Conservation (phyloP, 257 asterid genomes). For the Knoxia roxburghii region DNA sequence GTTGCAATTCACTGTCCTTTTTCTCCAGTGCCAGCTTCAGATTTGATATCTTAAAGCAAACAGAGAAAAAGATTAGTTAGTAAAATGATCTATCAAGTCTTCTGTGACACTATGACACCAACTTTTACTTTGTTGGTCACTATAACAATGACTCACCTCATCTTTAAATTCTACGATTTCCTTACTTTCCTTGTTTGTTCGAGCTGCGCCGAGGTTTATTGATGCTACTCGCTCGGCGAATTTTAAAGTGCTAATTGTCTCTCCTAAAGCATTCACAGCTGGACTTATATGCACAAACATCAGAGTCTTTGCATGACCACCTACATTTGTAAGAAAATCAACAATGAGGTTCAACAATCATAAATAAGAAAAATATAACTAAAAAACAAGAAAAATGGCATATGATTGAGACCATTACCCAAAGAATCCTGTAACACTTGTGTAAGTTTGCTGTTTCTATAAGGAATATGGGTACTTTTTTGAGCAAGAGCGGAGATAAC, state of each 20-base stretch:
- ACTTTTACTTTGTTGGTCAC: no score
- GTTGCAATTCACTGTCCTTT: slow-evolving; percentile 81
- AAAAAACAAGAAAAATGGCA: neutral
- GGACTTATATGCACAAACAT: slow-evolving; percentile 95
- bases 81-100: neutral
- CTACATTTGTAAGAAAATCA: slow-evolving; percentile 21
- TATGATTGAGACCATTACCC: slow-evolving; percentile 33
- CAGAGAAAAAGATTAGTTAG: slow-evolving; percentile 14
- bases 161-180: slow-evolving; percentile 73
- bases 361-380: neutral
- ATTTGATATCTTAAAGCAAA: slow-evolving; percentile 60
- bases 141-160: slow-evolving; percentile 42
- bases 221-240: slow-evolving; percentile 90
- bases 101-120: neutral
- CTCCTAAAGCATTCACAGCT: slow-evolving; percentile 66
- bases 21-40: slow-evolving; percentile 68
- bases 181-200: slow-evolving; percentile 73
- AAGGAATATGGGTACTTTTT: slow-evolving; percentile 79
- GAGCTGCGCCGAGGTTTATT: slow-evolving; percentile 84
- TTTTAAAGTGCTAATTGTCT: slow-evolving; percentile 80
- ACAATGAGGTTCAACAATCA: neutral
- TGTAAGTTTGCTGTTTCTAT: slow-evolving; percentile 88
- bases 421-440: slow-evolving; percentile 91
- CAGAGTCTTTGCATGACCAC: slow-evolving; percentile 75
- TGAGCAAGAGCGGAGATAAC: slow-evolving; percentile 93